Percentiles rank a stretch among this genome's conserved stretches.
These are phyloP conservation scores for Fusarium pseudoanthophilum DNA, from an alignment of 2,329 filamentous ascomycete genomes.

Conservation along the genomic window DNA sequence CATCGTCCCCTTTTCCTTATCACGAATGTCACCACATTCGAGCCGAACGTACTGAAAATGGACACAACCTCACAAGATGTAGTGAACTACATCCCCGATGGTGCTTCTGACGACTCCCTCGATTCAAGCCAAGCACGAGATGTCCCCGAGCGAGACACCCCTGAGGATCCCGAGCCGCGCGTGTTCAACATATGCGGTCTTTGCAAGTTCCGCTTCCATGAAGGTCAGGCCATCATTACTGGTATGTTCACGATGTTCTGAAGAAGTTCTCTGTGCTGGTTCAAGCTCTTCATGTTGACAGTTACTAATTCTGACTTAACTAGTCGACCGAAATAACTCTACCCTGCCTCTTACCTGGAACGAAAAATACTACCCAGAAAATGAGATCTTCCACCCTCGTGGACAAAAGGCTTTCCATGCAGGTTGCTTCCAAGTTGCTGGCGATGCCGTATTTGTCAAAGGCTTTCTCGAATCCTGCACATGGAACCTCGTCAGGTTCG, in stretches of 20 bases:
- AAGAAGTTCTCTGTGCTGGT: too few species aligned
- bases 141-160: neutral
- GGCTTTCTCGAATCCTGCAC: neutral
- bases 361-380: neutral
- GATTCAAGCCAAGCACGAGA: neutral
- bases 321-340: neutral
- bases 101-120: too few species aligned
- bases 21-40: too few species aligned
- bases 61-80: too few species aligned
- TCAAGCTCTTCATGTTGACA: too few species aligned
- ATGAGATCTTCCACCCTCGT: rapidly evolving
- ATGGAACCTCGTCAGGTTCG: rapidly evolving
- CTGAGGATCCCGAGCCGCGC: too few species aligned
- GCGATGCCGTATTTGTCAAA: neutral
- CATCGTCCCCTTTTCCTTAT: too few species aligned
- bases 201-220: neutral
- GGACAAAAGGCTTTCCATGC: neutral
- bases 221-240: neutral
- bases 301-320: neutral
- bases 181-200: neutral
- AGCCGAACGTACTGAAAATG: too few species aligned
- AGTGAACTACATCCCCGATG: too few species aligned
- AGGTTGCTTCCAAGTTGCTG: neutral
- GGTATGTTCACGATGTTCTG: neutral
- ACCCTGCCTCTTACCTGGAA: neutral